Base-by-base conservation (phyloP, 2,329 filamentous ascomycete genomes). In the Hypoxylon sp. region DNA sequence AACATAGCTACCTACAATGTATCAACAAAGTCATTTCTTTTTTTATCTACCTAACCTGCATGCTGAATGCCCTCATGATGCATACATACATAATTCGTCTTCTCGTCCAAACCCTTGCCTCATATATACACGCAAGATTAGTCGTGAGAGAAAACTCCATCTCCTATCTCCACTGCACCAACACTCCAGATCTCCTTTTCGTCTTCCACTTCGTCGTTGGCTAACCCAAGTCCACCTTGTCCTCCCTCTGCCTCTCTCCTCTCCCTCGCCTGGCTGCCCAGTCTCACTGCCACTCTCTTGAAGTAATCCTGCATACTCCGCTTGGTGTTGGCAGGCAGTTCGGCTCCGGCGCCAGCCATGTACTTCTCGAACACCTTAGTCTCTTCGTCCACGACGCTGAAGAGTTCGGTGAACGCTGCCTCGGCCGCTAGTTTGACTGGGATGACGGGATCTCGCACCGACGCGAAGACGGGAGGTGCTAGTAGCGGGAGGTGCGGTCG, bases 301-400 rank as follows among this genome's bases (percentile, higher is more conserved):
- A 97, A 97, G 75, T 99, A 99, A 71, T 99, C 94, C 51, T 87
- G 82, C 88, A 99, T 97, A 70, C 88, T 91, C 62, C 93, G 82
- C 80, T 95, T 94, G 12, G 85, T 85, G 29, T 83, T 87, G 0
- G 89, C 73, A 6, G 86, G 79, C 51, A 97, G 72, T 2, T 84
- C 82, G 40, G 82, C 81, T 4, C 75, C 78, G 1, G 82, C 83
- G 0, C 86, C 84, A 7, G 82, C 78, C 76, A 97, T 86, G 73
- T 91, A 97, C 73, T 92, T 92, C 63, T 97, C 92, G 69, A 97
- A 97, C 13, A 97, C 84, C 57, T 83, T 86, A 51, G 79, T 81
- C 67, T 97, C 94, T 57, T 92, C 88, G 32, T 96, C 90, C 1
- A 92, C 90, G 1, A 97, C 92, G 31, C 84, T 86, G 75, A 99